Evolutionary conservation across 352 stramenopile genomes (phyloP).

Genomic region (Pythium insidiosum): DNA sequence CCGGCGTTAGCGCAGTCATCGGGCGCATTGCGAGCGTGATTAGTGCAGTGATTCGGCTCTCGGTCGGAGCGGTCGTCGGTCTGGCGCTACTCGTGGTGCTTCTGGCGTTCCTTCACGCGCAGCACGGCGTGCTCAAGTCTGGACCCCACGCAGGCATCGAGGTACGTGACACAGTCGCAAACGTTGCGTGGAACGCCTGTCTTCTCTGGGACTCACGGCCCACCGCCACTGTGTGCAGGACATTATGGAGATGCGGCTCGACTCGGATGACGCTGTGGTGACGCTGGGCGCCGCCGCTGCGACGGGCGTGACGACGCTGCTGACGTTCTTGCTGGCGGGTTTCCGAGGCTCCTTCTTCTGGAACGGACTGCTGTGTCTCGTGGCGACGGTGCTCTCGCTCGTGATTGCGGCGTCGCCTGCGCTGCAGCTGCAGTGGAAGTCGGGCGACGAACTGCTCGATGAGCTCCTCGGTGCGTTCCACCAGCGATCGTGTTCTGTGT

Average conservation of each 20-base stretch:
- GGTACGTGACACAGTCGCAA: too few relatives aligned
- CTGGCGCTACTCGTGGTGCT: conserved; percentile 56
- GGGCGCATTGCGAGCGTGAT: conserved; percentile 19
- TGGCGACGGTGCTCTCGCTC: conserved; percentile 42
- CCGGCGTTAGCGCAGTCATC: conserved; percentile 22
- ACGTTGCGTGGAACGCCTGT: too few relatives aligned
- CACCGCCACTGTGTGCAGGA: too few relatives aligned
- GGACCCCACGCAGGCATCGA: conserved; percentile 45
- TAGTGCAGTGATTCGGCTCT: conserved; percentile 28
- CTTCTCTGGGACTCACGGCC: too few relatives aligned
- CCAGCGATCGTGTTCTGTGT: neutral
- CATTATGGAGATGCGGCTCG: conserved; percentile 36
- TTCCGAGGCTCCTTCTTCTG: conserved; percentile 57
- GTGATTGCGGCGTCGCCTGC: conserved; percentile 55
- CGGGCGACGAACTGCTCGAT: conserved; percentile 40
- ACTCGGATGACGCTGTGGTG: conserved; percentile 41
- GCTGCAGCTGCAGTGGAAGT: conserved; percentile 53
- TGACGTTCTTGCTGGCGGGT: conserved; percentile 23
- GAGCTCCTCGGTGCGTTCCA: conserved; percentile 52
- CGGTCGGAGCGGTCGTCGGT: conserved; percentile 37
- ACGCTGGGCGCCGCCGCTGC: conserved; percentile 26
- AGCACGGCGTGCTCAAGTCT: conserved; percentile 39
- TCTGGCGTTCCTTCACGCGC: conserved; percentile 69
- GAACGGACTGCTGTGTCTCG: conserved; percentile 55
- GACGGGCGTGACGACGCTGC: conserved; percentile 31